These are phyloP conservation scores for Globomyces pollinis-pini DNA, from an alignment of 192 early-diverging fungal species.

Conservation along the genomic window DNA sequence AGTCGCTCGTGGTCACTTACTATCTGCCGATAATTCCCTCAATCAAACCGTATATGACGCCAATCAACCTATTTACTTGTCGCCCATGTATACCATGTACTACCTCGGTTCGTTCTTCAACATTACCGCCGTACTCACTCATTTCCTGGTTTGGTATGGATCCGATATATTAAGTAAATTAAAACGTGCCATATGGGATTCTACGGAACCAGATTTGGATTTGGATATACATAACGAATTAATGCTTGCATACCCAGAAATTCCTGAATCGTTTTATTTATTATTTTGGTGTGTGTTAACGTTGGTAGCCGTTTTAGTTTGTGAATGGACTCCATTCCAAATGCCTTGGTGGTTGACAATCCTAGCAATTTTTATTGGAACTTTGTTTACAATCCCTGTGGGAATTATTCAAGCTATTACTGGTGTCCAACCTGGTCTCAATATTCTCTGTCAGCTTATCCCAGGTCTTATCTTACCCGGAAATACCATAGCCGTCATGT, in stretches of 20 bases:
- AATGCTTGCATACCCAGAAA: constrained; percentile 66
- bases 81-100: constrained; percentile 15
- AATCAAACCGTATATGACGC: constrained; percentile 15
- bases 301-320: constrained; percentile 38
- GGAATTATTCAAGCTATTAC: constrained; percentile 77
- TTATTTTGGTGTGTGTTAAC: constrained; percentile 34
- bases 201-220: constrained; percentile 8
- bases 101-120: constrained; percentile 28
- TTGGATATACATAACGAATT: constrained; percentile 51
- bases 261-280: constrained; percentile 58
- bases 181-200: constrained; percentile 43
- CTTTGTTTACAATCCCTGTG: constrained; percentile 67
- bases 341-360: constrained; percentile 66
- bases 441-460: constrained; percentile 81
- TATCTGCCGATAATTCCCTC: constrained; percentile 28
- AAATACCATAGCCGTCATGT: constrained; percentile 71
- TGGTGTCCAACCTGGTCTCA: constrained; percentile 67
- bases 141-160: constrained; percentile 54
- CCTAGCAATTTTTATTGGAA: constrained; percentile 41
- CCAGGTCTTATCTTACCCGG: constrained; percentile 75
- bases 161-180: constrained; percentile 10
- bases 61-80: neutral
- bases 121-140: constrained; percentile 45
- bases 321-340: constrained; percentile 44
- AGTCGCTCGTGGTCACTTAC: neutral